A percentile compares a stretch with the other conserved stretches of the same genome.
phyloP scores from a whole-genome alignment of 2,329 filamentous ascomycete species.

The Aspergillus sp. region DNA sequence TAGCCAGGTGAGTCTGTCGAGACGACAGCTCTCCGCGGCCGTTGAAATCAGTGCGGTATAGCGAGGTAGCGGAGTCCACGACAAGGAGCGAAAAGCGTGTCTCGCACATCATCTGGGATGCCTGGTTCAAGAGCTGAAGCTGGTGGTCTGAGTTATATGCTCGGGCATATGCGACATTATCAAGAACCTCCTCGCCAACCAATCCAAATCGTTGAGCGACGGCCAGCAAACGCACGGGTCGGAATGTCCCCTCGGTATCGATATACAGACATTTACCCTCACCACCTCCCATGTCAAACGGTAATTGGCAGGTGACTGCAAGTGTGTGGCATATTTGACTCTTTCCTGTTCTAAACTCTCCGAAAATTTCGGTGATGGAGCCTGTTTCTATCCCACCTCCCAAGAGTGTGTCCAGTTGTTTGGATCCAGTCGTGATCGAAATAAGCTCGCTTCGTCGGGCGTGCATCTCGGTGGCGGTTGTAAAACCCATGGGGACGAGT shows the following conservation, averaged over 20 bases:
- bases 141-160: conserved; percentile 99
- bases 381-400: conserved; percentile 95
- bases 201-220: conserved; percentile 93
- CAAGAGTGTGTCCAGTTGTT: conserved; percentile 89
- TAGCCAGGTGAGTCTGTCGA: conserved; percentile 57
- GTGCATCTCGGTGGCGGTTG: conserved; percentile 98
- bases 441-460: conserved; percentile 93
- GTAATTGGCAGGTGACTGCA: conserved; percentile 95
- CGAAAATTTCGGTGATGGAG: conserved; percentile 96
- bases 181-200: conserved; percentile 92
- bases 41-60: conserved; percentile 94
- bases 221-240: conserved; percentile 80
- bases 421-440: conserved; percentile 95
- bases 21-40: conserved; percentile 96
- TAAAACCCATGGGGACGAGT: conserved; percentile 97
- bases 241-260: conserved; percentile 95
- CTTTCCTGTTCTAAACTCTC: conserved; percentile 96
- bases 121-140: conserved; percentile 87
- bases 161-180: conserved; percentile 96
- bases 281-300: conserved; percentile 97
- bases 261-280: conserved; percentile 99
- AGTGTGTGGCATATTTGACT: conserved; percentile 97
- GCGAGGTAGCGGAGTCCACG: conserved; percentile 89
- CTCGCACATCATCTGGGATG: conserved; percentile 98
- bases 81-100: conserved; percentile 93